Evolutionary conservation across 345 rosid genomes (phyloP), one percentile per base, ranked within the genome.

Genomic region (Eucalyptus polyanthemos): DNA sequence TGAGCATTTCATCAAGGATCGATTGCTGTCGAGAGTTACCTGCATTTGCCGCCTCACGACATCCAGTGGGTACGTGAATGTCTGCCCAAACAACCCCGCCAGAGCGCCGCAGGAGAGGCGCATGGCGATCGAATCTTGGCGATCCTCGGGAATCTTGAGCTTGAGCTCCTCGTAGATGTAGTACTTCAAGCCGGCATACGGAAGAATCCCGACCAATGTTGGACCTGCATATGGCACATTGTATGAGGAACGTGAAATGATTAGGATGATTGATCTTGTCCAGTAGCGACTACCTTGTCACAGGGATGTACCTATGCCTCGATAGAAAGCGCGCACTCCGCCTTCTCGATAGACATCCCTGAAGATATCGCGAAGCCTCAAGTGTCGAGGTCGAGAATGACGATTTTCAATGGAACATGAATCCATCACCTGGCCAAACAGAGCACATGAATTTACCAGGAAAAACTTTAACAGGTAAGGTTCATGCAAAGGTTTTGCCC

Each of bases 21-120:
- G 76, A n/a, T n/a, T 65, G 53, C 31, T 86, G 58, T 27, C 4
- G 47, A 5, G 49, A 72, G 49, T 62, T 91, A 98, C 99, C 98
- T 97, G 99, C 99, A 98, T 98, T 91, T 98, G 99, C 88, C 99
- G 94, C 91, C 98, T 94, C 56, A 97, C 98, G 87, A 98, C 99
- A 93, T 98, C 98, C 89, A 98, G 87, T 13, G 99, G 99, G 90
- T 98, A 97, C 29, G 99, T 98, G 80, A 95, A 90, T 62, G 99
- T 97, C 93, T 98, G 99, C 80, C 99, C 99, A 51, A 97, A 89
- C 91, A 98, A 91, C 89, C 99, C 99, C 53, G 99, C 99, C 44
- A 97, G 88, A 34, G 98, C 99, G 89, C 99, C 99, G 90, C 99
- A 98, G 87, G 96, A 94, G 90, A 98, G 95, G 89, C 94, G 96